These are phyloP conservation scores for Boletus subcaerulescens DNA, from an alignment of 768 basidiomycete genomes.

Conservation along the genomic window DNA sequence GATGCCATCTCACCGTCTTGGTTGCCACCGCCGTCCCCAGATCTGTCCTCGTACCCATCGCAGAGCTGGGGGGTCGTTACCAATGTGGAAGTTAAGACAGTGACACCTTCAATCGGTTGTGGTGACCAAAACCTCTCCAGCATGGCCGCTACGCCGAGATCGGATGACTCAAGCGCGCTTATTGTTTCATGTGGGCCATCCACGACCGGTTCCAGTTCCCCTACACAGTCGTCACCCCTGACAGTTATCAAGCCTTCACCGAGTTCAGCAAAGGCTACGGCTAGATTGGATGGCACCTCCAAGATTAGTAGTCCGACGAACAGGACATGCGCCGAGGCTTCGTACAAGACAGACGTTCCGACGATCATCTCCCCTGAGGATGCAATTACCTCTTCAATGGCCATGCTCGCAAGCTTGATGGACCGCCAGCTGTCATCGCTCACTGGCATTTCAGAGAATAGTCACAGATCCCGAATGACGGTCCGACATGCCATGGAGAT, in stretches of 20 bases:
- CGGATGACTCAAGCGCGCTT: too few relatives aligned
- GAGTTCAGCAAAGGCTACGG: not conserved
- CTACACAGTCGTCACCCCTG: not conserved
- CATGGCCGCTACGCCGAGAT: too few relatives aligned
- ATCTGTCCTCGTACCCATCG: slow-evolving; percentile 4
- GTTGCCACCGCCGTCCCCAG: not conserved
- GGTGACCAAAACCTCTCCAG: not conserved
- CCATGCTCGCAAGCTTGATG: not conserved
- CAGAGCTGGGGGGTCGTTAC: slow-evolving; percentile 1
- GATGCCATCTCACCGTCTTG: not conserved
- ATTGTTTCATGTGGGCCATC: not conserved
- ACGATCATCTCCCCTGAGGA: slow-evolving; percentile 2
- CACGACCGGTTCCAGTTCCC: not conserved
- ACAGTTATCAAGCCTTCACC: not conserved
- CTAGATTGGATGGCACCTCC: not conserved
- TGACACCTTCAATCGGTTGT: too few relatives aligned
- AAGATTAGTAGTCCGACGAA: not conserved
- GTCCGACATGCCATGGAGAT: not conserved
- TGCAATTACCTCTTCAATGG: not conserved
- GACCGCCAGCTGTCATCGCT: not conserved
- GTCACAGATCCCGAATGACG: not conserved
- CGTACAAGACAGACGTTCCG: not conserved
- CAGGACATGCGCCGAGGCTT: not conserved
- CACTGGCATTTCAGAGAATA: not conserved
- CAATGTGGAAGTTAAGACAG: not conserved